phyloP scores from a whole-genome alignment of 2,329 filamentous ascomycete species.

The Sordariomycetes sp. region DNA sequence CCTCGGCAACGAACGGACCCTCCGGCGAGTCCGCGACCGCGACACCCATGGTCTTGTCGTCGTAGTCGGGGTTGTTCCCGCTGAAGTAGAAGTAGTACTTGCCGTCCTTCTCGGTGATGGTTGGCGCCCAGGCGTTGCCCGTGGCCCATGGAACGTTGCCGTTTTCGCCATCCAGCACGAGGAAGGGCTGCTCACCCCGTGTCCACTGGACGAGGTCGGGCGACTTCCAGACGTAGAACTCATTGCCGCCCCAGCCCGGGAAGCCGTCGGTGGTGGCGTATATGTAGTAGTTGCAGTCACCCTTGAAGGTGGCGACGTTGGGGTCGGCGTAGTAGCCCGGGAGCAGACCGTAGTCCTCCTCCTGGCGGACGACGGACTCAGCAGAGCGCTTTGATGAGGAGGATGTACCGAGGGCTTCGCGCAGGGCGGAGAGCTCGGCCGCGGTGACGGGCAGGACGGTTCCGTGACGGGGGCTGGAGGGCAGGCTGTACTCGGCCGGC shows the following conservation, averaged over 20 bases:
- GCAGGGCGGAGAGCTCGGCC: slow-evolving; percentile 27
- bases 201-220: slow-evolving; percentile 31
- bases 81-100: slow-evolving; percentile 59
- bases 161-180: slow-evolving; percentile 31
- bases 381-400: too few relatives aligned
- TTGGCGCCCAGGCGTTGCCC: slow-evolving; percentile 60
- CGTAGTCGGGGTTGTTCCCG: slow-evolving; percentile 39
- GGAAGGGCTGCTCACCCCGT: slow-evolving; percentile 27
- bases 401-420: slow-evolving; percentile 1
- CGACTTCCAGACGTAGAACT: slow-evolving; percentile 39
- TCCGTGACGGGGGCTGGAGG: slow-evolving; percentile 40
- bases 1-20: slow-evolving; percentile 49
- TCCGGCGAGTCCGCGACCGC: slow-evolving; percentile 46
- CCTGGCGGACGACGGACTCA: not conserved
- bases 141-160: slow-evolving; percentile 54
- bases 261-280: slow-evolving; percentile 37
- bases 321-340: slow-evolving; percentile 33
- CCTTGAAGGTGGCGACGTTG: slow-evolving; percentile 30
- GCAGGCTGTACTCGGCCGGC: slow-evolving; percentile 33
- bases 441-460: slow-evolving; percentile 43
- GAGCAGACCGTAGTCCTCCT: slow-evolving; percentile 12
- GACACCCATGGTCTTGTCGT: slow-evolving; percentile 52
- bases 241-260: slow-evolving; percentile 31
- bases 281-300: slow-evolving; percentile 33
- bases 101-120: slow-evolving; percentile 47